These are phyloP conservation scores for Aspergillus incahuasiensis DNA, from an alignment of 495 filamentous ascomycete genomes.

Conservation along the genomic window DNA sequence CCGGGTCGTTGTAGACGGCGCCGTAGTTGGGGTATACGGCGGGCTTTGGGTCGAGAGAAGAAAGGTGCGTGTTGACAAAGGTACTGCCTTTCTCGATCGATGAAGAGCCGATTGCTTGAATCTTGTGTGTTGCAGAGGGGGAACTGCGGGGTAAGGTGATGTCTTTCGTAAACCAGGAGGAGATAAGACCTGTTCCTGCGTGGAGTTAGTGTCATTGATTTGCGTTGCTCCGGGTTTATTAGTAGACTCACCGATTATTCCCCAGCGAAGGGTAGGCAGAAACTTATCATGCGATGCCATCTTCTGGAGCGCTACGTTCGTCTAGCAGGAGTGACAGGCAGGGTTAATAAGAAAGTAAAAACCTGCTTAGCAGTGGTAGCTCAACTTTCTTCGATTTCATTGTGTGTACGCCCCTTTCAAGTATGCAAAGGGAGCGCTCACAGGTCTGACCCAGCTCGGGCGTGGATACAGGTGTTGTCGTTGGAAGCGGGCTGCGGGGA, in stretches of 20 bases:
- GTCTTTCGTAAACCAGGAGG: conserved; percentile 1
- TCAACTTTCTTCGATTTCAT: no score
- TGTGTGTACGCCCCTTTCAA: no score
- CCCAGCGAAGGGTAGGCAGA: background rate
- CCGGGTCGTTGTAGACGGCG: conserved; percentile 59
- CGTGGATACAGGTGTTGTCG: no score
- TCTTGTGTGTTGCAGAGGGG: conserved; percentile 41
- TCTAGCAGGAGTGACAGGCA: no score
- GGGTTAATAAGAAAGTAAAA: no score
- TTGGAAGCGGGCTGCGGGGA: no score
- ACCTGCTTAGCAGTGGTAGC: no score
- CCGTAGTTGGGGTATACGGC: conserved; percentile 66
- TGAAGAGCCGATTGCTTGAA: conserved; percentile 69
- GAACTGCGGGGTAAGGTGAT: background rate
- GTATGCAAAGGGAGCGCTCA: no score
- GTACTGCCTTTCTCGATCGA: conserved; percentile 61
- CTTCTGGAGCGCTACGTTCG: no score
- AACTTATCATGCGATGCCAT: background rate
- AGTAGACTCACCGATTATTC: background rate
- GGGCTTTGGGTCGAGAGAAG: conserved; percentile 45
- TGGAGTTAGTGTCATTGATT: no score
- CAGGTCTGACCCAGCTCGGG: no score
- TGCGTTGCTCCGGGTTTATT: no score
- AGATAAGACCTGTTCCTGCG: conserved; percentile 2
- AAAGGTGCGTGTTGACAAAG: conserved; percentile 21